Percentiles rank a stretch among this genome's conserved stretches.
Evolutionary conservation across 2,329 filamentous ascomycete species (phyloP).

Genomic region (Colletotrichum brevisporum): DNA sequence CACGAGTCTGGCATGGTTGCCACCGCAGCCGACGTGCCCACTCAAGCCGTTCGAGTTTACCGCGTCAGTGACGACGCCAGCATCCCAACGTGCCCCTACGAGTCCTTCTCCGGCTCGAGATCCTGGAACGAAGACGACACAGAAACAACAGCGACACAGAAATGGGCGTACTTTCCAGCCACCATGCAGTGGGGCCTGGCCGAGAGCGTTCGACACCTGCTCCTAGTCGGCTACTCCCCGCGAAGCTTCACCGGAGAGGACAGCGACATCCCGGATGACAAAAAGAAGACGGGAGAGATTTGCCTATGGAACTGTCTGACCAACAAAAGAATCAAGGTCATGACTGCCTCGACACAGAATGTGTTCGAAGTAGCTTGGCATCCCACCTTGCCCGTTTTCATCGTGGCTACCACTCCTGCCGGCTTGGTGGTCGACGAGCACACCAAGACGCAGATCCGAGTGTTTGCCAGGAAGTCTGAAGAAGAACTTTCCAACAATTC

Average conservation of each 20-base stretch:
- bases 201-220: conserved; percentile 60
- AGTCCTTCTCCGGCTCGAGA: conserved; percentile 57
- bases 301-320: conserved; percentile 69
- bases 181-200: conserved; percentile 74
- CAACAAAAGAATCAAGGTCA: conserved; percentile 61
- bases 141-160: conserved; percentile 51
- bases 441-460: conserved; percentile 69
- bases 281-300: conserved; percentile 71
- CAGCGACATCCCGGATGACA: conserved; percentile 70
- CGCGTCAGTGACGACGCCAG: conserved; percentile 53
- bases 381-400: conserved; percentile 65
- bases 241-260: conserved; percentile 67
- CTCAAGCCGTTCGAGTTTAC: conserved; percentile 71
- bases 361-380: conserved; percentile 78
- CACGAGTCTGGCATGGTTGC: conserved; percentile 66
- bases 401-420: conserved; percentile 70
- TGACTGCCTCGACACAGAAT: conserved; percentile 68
- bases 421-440: conserved; percentile 60
- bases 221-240: conserved; percentile 75
- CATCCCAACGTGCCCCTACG: conserved; percentile 53
- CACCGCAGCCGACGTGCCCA: conserved; percentile 70
- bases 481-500: conserved; percentile 49
- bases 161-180: conserved; percentile 75
- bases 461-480: conserved; percentile 55
- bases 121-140: conserved; percentile 45